Conservation (phyloP, 1,284 basidiomycete species). For the Sphagnurus paluster region DNA sequence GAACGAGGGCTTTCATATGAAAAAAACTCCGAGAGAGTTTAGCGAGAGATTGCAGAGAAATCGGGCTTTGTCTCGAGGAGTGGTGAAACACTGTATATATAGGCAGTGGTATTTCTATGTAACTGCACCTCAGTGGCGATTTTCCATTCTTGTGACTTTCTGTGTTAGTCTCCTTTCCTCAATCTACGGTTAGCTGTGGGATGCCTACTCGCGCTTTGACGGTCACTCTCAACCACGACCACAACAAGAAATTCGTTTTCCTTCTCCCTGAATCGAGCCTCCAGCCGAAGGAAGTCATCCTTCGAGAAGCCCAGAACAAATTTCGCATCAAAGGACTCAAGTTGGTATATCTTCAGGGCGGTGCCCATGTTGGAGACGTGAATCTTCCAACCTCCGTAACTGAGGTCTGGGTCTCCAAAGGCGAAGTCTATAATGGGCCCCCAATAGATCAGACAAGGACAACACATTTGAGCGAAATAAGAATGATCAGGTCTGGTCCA, state of each 20-base stretch:
- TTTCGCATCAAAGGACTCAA: conserved; percentile 32
- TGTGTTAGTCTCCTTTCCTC: no score
- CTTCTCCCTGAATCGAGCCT: conserved; percentile 16
- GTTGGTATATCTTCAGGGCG: conserved; percentile 31
- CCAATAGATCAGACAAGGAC: conserved; percentile 10
- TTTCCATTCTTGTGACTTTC: no score
- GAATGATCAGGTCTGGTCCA: conserved; percentile 24
- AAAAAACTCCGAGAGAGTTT: no score
- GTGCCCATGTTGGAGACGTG: conserved; percentile 22
- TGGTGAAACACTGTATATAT: no score
- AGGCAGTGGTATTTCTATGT: no score
- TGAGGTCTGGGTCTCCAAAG: conserved; percentile 33
- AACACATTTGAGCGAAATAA: conserved; percentile 19
- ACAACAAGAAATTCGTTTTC: conserved; percentile 30
- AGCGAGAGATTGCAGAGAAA: no score
- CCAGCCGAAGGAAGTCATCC: conserved; percentile 25
- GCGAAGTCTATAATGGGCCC: conserved; percentile 34
- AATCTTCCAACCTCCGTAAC: conserved; percentile 18
- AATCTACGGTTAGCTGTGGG: not conserved
- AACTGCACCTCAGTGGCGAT: no score
- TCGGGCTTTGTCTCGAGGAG: no score
- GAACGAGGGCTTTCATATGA: no score
- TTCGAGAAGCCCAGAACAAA: conserved; percentile 36
- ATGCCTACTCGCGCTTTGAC: conserved; percentile 26
- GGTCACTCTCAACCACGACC: conserved; percentile 35